Evolutionary conservation across 148 eudicot species (phyloP).

Genomic region (Drosera capensis): DNA sequence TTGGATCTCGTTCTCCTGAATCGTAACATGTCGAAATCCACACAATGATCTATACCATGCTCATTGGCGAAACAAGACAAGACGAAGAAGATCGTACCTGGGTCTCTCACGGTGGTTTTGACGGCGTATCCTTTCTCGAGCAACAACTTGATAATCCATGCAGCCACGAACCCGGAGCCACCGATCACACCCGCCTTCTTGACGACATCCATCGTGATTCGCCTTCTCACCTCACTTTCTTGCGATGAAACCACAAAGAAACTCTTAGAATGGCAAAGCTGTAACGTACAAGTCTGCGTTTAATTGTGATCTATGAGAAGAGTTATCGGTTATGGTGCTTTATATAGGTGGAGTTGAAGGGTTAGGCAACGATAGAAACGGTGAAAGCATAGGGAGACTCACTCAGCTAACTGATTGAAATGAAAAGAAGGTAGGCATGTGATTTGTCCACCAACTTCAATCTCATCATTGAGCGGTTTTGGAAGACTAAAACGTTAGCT

Average conservation of each 20-base stretch:
- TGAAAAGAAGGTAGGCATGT: slow-evolving; percentile 18
- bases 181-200: slow-evolving; percentile 44
- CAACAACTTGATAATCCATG: slow-evolving; percentile 32
- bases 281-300: too few relatives aligned
- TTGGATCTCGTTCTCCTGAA: neutral
- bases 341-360: neutral
- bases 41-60: neutral
- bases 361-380: neutral
- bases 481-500: too few relatives aligned
- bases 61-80: neutral
- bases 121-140: slow-evolving; percentile 34
- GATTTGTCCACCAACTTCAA: too few relatives aligned
- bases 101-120: slow-evolving; percentile 57
- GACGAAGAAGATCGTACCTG: too few relatives aligned
- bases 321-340: too few relatives aligned
- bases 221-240: neutral
- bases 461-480: too few relatives aligned
- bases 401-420: neutral
- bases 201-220: slow-evolving; percentile 10
- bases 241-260: neutral
- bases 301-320: too few relatives aligned
- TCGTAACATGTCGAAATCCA: neutral
- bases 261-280: neutral
- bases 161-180: slow-evolving; percentile 47
- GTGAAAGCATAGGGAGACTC: too few relatives aligned